Base-by-base conservation (phyloP, 1,139 yeast genomes). In the Pichia sp. region DNA sequence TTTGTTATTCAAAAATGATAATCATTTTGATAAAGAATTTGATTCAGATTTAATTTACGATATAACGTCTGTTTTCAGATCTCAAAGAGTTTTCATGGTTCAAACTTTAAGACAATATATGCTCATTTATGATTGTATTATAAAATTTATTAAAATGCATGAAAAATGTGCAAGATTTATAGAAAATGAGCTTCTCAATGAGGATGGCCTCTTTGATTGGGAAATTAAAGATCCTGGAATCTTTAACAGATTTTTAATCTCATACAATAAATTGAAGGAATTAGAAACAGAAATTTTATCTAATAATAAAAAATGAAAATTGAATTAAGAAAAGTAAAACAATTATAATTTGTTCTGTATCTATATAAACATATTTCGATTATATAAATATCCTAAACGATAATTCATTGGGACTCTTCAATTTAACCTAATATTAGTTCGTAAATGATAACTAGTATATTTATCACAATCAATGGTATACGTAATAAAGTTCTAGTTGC, bases 401-500 rank as follows among this genome's bases (percentile, higher is more conserved):
- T 7, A 31, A 8, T 10, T 12, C 15, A 12, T 18, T 20, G 8
- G 14, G 20, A 14, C 26, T 10, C 20, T 18, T 22, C 10, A n/a
- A 22, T 28, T 56, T 58, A 83, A 41, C 95, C 95, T 49, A 84
- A 64, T n/a, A 84, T 60, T 53, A 84, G 61, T 59, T 84, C 91
- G 64, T 84, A 84, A 21, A 78, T 49, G 42, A 84, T 82, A 32
- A 84, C 84, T 33, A 79, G 47, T 8, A 78, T 63, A 56, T 84
- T 84, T 36, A 82, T 68, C 17, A 74, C 75, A 43, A 84, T 83
- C 51, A 84, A 67, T 17, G 93, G 89, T 28, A 85, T 77, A 55
- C 94, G 68, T 63, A 83, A 67, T 39, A 84, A 70, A 4, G 94
- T 84, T 50, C 93, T 71, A 11, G 81, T 75, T 2, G 94, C 89